Evolutionary conservation across 2,329 filamentous ascomycete species (phyloP).

Genomic region (Claviceps pazoutovae): DNA sequence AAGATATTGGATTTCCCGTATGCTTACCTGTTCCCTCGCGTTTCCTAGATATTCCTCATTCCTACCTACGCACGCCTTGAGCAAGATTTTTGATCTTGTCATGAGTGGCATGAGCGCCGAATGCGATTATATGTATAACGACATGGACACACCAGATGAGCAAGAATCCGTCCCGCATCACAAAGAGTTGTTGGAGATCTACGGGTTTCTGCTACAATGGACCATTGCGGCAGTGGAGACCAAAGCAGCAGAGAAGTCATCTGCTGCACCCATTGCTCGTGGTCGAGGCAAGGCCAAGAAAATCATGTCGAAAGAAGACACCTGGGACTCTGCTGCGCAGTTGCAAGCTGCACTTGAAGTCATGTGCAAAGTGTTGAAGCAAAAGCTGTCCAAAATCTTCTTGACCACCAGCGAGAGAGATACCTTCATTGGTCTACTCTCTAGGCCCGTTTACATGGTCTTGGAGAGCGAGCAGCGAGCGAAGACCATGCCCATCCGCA

Average conservation of each 20-base stretch:
- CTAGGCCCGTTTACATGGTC: constrained; percentile 82
- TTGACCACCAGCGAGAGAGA: constrained; percentile 92
- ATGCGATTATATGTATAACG: constrained; percentile 70
- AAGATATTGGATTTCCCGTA: not conserved
- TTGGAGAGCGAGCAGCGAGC: constrained; percentile 87
- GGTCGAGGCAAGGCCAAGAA: constrained; percentile 68
- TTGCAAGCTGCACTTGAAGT: constrained; percentile 78
- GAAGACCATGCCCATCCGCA: constrained; percentile 77
- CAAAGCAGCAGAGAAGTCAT: constrained; percentile 81
- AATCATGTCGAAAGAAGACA: constrained; percentile 60
- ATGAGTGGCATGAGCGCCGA: constrained; percentile 76
- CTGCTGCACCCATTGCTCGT: constrained; percentile 49
- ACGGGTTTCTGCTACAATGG: constrained; percentile 91
- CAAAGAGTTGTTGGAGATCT: constrained; percentile 84
- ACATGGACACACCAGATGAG: constrained; percentile 75
- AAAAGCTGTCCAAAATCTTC: constrained; percentile 88
- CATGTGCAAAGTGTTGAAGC: constrained; percentile 90
- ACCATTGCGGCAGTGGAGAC: constrained; percentile 87
- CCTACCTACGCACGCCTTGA: constrained; percentile 68
- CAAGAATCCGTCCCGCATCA: constrained; percentile 77
- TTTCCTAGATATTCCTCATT: constrained; percentile 60
- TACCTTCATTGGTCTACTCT: constrained; percentile 85
- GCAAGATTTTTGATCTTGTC: constrained; percentile 84
- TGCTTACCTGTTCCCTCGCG: constrained; percentile 26
- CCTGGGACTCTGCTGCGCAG: constrained; percentile 81